Evolutionary conservation across 768 basidiomycete genomes (phyloP), one percentile per base, ranked within the genome.

Genomic region (Ephemerocybe angulata): DNA sequence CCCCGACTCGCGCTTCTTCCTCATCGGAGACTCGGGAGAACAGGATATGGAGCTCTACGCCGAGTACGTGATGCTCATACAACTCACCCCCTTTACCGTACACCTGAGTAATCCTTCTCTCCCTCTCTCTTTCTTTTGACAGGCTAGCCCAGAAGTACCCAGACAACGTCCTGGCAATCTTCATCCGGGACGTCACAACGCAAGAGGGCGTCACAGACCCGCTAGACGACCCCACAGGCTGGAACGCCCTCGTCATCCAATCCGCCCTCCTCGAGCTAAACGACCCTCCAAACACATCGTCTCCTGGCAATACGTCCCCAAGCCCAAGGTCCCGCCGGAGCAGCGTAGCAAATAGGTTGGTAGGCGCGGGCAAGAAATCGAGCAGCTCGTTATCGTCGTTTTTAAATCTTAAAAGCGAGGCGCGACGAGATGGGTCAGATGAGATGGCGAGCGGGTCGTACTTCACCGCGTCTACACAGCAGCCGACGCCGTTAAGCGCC

Each of bases 11-110:
- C 74, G 70, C 35, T 97, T 98, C 70, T 69, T 98, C 63, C 81
- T 95, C 47, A 76, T 98, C 37, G 96, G 96, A 6, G 96, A 98
- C 67, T 84, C 87, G 0, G 96, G 95, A 30, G 96, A 98, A 65
- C 95, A 97, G 61, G 96, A 98, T 70, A 72, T 98, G 41, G 94
- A 98, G 68, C 76, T 98, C 1, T 98, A 98, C 67, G 76, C 86
- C 13, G 76, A 83, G 80, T 81, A 60, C n/a, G 76, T 67, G 15
- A n/a, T n/a, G n/a, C n/a, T n/a, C n/a, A n/a, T 30, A 30, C 22
- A 29, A 35, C 17, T 10, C 19, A 49, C 29, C 30, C 21, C 13
- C 49, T 13, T 19, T 38, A n/a, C 37, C n/a, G n/a, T n/a, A n/a
- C n/a, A n/a, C n/a, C n/a, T n/a, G n/a, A n/a, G n/a, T n/a, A 11